Evolutionary conservation across 257 asterid species (phyloP).

Genomic region (Agastache rugosa): DNA sequence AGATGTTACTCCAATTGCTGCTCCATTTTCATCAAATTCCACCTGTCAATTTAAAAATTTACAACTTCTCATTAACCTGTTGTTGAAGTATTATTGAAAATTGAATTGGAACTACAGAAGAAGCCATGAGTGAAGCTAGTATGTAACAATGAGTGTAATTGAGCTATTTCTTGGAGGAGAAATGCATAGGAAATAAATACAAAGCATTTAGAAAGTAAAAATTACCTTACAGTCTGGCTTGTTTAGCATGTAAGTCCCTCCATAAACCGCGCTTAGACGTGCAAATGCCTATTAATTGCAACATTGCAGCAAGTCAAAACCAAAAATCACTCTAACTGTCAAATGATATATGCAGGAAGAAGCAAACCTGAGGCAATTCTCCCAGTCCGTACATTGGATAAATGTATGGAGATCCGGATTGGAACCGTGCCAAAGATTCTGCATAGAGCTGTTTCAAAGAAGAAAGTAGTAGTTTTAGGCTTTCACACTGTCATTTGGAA

Average conservation of each 20-base stretch:
- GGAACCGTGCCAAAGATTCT: slow-evolving; percentile 96
- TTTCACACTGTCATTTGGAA: neutral
- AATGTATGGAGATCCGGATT: slow-evolving; percentile 95
- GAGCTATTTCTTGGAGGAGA: too few relatives aligned
- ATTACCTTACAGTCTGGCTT: slow-evolving; percentile 94
- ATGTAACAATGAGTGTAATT: neutral
- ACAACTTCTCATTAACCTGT: neutral
- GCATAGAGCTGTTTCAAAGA: slow-evolving; percentile 79
- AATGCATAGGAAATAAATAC: too few relatives aligned
- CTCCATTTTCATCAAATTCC: slow-evolving; percentile 81
- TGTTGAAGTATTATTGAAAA: neutral
- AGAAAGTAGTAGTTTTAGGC: slow-evolving; percentile 2
- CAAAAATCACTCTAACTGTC: neutral
- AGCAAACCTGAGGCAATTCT: slow-evolving; percentile 95
- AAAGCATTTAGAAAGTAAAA: too few relatives aligned
- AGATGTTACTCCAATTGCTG: slow-evolving; percentile 86
- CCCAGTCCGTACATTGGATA: slow-evolving; percentile 98
- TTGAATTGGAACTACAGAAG: neutral
- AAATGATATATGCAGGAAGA: slow-evolving; percentile 26
- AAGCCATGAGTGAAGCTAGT: neutral
- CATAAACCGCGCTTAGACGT: slow-evolving; percentile 98
- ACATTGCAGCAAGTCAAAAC: slow-evolving; percentile 1
- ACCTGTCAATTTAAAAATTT: slow-evolving; percentile 54
- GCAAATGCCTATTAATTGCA: slow-evolving; percentile 85
- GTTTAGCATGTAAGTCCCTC: slow-evolving; percentile 98